A percentile compares a stretch with the other conserved stretches of the same genome.
Evolutionary conservation across 371 early-diverging fungal genomes (phyloP).

Genomic region (Mortierella sp.): DNA sequence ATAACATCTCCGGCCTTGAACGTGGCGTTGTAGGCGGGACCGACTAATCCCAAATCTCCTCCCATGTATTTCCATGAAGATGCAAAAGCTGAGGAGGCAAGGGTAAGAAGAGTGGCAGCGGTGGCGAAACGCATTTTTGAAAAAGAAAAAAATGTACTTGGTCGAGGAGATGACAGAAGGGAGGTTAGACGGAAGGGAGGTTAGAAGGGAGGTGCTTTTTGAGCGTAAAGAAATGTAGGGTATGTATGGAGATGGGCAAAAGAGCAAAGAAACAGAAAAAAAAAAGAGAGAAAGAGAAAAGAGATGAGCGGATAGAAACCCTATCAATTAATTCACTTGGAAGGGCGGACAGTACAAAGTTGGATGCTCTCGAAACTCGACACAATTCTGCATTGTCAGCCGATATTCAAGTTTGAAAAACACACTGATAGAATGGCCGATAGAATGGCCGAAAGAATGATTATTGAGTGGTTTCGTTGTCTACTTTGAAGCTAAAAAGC

Average conservation of each 20-base stretch:
- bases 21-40: constrained; percentile 40
- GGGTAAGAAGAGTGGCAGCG: constrained; percentile 27
- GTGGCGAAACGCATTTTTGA: constrained; percentile 41
- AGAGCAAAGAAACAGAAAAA: constrained; percentile 39
- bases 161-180: neutral
- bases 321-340: neutral
- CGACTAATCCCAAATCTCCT: constrained; percentile 47
- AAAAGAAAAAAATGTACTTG: neutral
- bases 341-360: too few relatives aligned
- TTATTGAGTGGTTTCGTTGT: neutral
- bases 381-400: constrained; percentile 35
- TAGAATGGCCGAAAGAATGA: neutral
- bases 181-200: constrained; percentile 1
- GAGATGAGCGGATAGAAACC: neutral
- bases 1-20: constrained; percentile 55
- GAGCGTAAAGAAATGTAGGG: constrained; percentile 4
- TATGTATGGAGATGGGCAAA: constrained; percentile 42
- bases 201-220: neutral
- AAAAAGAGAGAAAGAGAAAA: neutral
- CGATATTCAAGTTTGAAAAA: constrained; percentile 12
- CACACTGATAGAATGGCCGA: neutral
- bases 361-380: too few relatives aligned
- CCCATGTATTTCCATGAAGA: constrained; percentile 49
- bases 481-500: neutral
- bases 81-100: constrained; percentile 32